Evolutionary conservation across 768 basidiomycete species (phyloP).

Genomic region (Suillus weaverae): DNA sequence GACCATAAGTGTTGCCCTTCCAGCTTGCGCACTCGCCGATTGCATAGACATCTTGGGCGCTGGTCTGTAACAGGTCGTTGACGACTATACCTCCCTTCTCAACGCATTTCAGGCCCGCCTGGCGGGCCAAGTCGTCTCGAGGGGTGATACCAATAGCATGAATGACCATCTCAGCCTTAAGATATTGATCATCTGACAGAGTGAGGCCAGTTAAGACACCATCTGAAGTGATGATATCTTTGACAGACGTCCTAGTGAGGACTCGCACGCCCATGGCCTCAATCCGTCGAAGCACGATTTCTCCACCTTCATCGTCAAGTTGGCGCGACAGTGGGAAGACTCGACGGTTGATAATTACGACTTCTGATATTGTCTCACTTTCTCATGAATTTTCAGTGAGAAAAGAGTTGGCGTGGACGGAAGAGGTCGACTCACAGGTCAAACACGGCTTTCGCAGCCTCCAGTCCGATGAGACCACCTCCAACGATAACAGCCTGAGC

Average conservation of each 20-base stretch:
- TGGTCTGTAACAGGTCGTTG: conserved; percentile 56
- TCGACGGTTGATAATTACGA: conserved; percentile 54
- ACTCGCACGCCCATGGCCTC: conserved; percentile 60
- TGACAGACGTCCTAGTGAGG: conserved; percentile 42
- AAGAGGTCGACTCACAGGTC: conserved; percentile 43
- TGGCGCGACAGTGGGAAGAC: conserved; percentile 58
- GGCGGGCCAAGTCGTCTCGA: conserved; percentile 63
- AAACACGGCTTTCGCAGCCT: conserved; percentile 71
- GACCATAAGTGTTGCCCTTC: conserved; percentile 66
- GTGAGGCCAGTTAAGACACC: conserved; percentile 48
- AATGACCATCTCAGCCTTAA: conserved; percentile 56
- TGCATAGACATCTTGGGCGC: conserved; percentile 60
- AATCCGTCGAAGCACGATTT: conserved; percentile 61
- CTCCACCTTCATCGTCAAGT: conserved; percentile 56
- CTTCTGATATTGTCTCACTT: conserved; percentile 40
- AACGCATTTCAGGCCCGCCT: conserved; percentile 50
- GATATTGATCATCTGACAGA: conserved; percentile 46
- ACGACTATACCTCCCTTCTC: conserved; percentile 58
- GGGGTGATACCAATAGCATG: conserved; percentile 72
- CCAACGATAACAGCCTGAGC: conserved; percentile 55
- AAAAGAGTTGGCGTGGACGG: neutral
- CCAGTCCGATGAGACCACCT: conserved; percentile 70
- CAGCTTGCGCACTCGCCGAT: conserved; percentile 78
- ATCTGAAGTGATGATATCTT: conserved; percentile 36
- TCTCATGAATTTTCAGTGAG: neutral